phyloP scores from a whole-genome alignment of 23 red algal genomes.

The Cyanidiococcus yangmingshanensis region DNA sequence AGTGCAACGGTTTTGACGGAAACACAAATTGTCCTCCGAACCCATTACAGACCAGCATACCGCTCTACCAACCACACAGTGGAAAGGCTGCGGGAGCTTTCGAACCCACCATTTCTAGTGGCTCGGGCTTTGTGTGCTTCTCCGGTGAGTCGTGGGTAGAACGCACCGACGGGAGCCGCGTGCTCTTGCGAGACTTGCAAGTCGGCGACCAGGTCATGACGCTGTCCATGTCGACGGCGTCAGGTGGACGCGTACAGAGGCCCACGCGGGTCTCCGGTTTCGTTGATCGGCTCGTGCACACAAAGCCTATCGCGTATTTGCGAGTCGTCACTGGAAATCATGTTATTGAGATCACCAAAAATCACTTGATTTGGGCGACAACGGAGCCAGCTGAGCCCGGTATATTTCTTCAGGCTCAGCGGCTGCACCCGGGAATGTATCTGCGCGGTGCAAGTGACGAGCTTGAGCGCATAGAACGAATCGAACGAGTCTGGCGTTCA shows the following conservation, averaged over 20 bases:
- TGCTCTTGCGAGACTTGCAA: background rate
- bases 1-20: background rate
- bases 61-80: constrained; percentile 12
- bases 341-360: background rate
- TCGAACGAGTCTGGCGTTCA: background rate
- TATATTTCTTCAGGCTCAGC: background rate
- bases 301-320: background rate
- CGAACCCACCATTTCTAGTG: background rate
- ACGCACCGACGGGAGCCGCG: background rate
- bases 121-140: constrained; percentile 1
- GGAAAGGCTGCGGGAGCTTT: constrained; percentile 7
- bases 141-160: background rate
- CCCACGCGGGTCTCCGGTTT: constrained; percentile 10
- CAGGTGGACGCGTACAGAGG: background rate
- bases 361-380: constrained; percentile 8
- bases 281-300: background rate
- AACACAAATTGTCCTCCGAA: constrained; percentile 8
- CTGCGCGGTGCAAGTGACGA: background rate
- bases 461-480: background rate
- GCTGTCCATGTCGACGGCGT: background rate
- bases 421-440: background rate
- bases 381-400: background rate
- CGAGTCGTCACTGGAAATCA: background rate
- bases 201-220: constrained; percentile 14
- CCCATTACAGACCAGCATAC: background rate